These are phyloP conservation scores for Penicillium rolfsii DNA, from an alignment of 2,329 filamentous ascomycete genomes.

Conservation along the genomic window DNA sequence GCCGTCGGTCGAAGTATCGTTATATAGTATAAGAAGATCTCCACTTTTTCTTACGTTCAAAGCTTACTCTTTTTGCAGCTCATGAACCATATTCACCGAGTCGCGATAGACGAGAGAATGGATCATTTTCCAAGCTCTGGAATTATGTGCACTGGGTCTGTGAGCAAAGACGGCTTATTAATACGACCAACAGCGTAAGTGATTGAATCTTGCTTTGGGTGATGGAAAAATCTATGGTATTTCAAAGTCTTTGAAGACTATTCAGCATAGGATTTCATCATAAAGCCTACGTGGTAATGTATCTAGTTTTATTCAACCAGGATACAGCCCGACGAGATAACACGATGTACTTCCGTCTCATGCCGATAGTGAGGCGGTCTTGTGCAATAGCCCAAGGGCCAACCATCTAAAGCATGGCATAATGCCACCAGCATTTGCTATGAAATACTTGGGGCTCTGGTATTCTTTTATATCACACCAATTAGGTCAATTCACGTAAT, in stretches of 20 bases:
- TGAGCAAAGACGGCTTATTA: neutral
- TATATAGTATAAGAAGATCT: conserved; percentile 3
- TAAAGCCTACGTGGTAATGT: neutral
- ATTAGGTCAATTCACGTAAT: conserved; percentile 1
- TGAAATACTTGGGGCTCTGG: neutral
- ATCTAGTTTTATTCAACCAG: neutral
- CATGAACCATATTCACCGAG: conserved; percentile 1
- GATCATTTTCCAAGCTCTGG: conserved; percentile 3
- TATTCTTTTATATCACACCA: neutral
- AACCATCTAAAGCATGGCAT: conserved; percentile 1
- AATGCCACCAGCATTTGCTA: conserved; percentile 3
- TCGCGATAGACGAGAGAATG: neutral
- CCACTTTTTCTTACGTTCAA: neutral
- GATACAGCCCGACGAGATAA: neutral
- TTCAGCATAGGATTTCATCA: conserved; percentile 1
- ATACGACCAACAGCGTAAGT: neutral
- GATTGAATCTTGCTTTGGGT: too few species aligned
- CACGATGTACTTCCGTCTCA: neutral
- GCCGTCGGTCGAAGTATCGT: neutral
- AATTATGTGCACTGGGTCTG: conserved; percentile 2
- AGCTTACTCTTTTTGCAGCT: conserved; percentile 3
- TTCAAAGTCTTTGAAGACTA: conserved; percentile 3
- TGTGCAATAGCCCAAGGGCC: neutral
- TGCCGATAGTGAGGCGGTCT: conserved; percentile 1
- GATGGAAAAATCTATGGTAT: too few species aligned